Evolutionary conservation across 306 rosid genomes (phyloP), one percentile per base, ranked within the genome.

Genomic region (Vigna reflexopilosa): DNA sequence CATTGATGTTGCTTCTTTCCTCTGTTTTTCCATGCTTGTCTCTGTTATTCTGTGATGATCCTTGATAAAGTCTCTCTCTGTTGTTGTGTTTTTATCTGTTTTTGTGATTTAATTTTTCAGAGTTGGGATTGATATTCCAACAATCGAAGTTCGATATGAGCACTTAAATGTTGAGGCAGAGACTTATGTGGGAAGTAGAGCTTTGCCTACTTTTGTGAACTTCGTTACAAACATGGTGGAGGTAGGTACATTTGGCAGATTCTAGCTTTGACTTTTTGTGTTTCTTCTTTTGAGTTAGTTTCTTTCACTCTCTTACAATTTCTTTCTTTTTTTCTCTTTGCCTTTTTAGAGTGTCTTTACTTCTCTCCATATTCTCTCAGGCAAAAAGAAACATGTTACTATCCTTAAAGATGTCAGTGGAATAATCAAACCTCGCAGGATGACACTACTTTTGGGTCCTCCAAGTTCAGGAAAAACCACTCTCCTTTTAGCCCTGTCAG

Each of bases 391-490:
- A 68, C 79, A 79, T 12, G 9, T 84, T 40, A 59, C 79, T 28
- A 94, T 94, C 36, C 90, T 94, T n/a, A 82, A 88, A 66, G 90
- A 90, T 69, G 73, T 89, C 5, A 89, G 88, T 74, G 98, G 98
- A 83, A 83, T 89, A 2, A 67, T 94, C 76, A 94, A 83, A 75
- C 98, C 98, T 47, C 77, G 89, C 0, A 86, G 93, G 89, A 86
- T 94, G 94, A 87, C 97, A 36, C 66, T 94, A 26, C 97, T 94
- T 77, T 66, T 94, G 50, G 98, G 98, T 61, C 96, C 98, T 77
- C 98, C 96, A 50, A 83, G 93, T 57, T 87, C 97, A 17, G 97
- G 98, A 30, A 94, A 91, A 87, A 91, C 97, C 45, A 87, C 98
- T 10, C 67, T 94, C 19, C 84, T 94, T 76, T 57, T 89, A 69